A percentile compares a stretch with the other conserved stretches of the same genome.
These are phyloP conservation scores for Penicillium sp. DNA, from an alignment of 2,329 filamentous ascomycete species.

Conservation along the genomic window DNA sequence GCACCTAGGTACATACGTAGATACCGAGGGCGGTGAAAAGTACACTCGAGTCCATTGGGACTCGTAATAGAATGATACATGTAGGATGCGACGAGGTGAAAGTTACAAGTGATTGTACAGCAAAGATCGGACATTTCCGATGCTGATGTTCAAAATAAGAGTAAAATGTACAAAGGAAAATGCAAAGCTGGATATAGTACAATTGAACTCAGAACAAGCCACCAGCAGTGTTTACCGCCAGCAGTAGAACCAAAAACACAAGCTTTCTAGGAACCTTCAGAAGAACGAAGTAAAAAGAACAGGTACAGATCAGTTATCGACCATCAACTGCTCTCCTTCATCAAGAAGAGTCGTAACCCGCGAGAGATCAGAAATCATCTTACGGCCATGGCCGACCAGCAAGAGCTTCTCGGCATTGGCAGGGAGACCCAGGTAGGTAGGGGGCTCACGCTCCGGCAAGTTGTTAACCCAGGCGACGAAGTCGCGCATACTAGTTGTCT, in stretches of 20 bases:
- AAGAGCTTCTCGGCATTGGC: slow-evolving; percentile 95
- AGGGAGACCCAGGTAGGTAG: slow-evolving; percentile 88
- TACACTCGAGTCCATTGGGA: background rate
- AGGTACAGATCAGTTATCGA: slow-evolving; percentile 49
- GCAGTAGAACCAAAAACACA: background rate
- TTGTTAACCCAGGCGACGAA: slow-evolving; percentile 90
- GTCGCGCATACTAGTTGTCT: slow-evolving; percentile 76
- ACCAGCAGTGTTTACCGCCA: slow-evolving; percentile 8
- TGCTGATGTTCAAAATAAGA: background rate
- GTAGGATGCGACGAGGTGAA: background rate
- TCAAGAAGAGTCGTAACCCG: slow-evolving; percentile 85
- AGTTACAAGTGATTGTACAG: slow-evolving; percentile 1
- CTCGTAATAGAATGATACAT: background rate
- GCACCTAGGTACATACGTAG: background rate
- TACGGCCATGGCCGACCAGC: slow-evolving; percentile 80
- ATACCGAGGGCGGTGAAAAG: background rate
- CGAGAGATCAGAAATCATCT: slow-evolving; percentile 78
- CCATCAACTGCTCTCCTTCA: slow-evolving; percentile 88
- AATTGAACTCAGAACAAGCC: slow-evolving; percentile 9
- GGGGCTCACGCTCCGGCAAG: slow-evolving; percentile 91
- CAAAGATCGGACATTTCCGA: background rate
- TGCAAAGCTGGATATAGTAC: slow-evolving; percentile 6
- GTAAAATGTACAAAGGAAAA: slow-evolving; percentile 11
- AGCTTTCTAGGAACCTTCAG: background rate
- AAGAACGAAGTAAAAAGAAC: slow-evolving; percentile 1